Conservation (phyloP, 2,329 filamentous ascomycete species). For the Fusarium nematophilum region DNA sequence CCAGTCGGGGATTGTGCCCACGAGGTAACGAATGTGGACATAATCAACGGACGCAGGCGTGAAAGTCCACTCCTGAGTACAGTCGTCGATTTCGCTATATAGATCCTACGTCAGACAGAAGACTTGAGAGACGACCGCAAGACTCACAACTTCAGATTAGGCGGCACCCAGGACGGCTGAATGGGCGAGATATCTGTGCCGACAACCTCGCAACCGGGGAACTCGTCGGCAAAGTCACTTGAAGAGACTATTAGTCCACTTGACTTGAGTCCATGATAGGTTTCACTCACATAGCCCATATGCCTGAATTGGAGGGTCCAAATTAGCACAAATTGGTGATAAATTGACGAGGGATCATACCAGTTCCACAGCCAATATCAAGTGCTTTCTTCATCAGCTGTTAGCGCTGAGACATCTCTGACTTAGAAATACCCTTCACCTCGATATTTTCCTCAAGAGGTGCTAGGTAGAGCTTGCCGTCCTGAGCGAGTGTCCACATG, state of each 20-base stretch:
- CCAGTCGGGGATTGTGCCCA: conserved; percentile 33
- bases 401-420: neutral
- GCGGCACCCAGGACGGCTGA: conserved; percentile 30
- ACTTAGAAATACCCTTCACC: too few relatives aligned
- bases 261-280: rapidly evolving
- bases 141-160: conserved; percentile 30
- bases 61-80: conserved; percentile 35
- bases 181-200: conserved; percentile 35
- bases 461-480: conserved; percentile 7
- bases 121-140: rapidly evolving
- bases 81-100: conserved; percentile 36
- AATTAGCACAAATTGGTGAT: too few relatives aligned
- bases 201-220: conserved; percentile 25
- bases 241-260: neutral
- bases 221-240: conserved; percentile 36
- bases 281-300: conserved; percentile 32
- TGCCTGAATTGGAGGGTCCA: conserved; percentile 4
- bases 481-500: conserved; percentile 9
- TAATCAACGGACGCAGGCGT: conserved; percentile 28
- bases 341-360: neutral
- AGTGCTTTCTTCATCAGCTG: conserved; percentile 1
- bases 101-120: neutral
- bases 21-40: conserved; percentile 30
- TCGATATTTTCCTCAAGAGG: conserved; percentile 9
- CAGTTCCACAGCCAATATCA: conserved; percentile 24